phyloP scores from a whole-genome alignment of 2,329 filamentous ascomycete species.

The Hawksworthiomyces lignivorus region DNA sequence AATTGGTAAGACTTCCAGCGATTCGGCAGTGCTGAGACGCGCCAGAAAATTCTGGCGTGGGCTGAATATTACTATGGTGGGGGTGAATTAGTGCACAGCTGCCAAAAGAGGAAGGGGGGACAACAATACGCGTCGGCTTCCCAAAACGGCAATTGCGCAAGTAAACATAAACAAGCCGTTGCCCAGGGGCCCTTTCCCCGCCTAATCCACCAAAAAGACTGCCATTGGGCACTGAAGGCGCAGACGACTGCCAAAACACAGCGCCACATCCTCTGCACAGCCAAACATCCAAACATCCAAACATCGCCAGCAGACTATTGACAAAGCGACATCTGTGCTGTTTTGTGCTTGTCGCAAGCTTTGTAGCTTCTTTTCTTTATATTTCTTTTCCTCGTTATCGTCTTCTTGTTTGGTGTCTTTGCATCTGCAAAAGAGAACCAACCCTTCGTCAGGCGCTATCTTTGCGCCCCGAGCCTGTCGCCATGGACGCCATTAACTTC shows the following conservation, averaged over 20 bases:
- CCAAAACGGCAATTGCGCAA: constrained; percentile 14
- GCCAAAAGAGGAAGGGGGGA: background rate
- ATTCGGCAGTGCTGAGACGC: no score
- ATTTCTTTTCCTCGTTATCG: background rate
- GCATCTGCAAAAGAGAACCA: no score
- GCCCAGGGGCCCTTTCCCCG: constrained; percentile 8
- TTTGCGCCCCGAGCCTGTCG: constrained; percentile 18
- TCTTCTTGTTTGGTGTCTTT: background rate
- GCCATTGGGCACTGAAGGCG: no score
- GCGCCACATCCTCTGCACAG: background rate
- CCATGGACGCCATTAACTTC: constrained; percentile 73
- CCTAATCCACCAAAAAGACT: constrained; percentile 1
- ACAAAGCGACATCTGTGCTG: no score
- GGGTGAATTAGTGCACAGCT: no score
- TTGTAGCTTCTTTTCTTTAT: constrained; percentile 3
- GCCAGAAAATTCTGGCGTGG: no score
- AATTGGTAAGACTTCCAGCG: no score
- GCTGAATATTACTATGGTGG: no score
- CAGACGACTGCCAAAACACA: no score
- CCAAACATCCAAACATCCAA: constrained; percentile 5
- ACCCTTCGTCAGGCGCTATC: constrained; percentile 6
- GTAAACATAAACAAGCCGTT: constrained; percentile 30
- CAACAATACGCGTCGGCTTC: constrained; percentile 2
- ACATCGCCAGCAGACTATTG: constrained; percentile 5
- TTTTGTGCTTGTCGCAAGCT: constrained; percentile 1